Evolutionary conservation across 768 basidiomycete genomes (phyloP).

Genomic region (Cyathus striatus): DNA sequence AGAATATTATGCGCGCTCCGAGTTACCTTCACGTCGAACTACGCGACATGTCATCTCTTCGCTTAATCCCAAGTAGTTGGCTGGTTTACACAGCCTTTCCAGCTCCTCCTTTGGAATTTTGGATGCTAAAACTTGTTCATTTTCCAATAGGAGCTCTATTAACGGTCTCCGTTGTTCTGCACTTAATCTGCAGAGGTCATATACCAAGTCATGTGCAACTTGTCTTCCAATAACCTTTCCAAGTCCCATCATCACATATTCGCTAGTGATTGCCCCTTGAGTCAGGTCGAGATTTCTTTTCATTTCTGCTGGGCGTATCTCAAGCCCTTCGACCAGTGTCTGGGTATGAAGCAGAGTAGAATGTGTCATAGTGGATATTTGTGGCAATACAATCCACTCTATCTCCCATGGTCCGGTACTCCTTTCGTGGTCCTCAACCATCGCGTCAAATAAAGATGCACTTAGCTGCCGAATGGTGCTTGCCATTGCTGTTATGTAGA

Average conservation of each 20-base stretch:
- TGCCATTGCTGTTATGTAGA: slow-evolving; percentile 38
- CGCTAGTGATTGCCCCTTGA: slow-evolving; percentile 34
- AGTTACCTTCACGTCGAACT: too few species aligned
- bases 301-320: slow-evolving; percentile 36
- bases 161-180: slow-evolving; percentile 19
- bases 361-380: slow-evolving; percentile 37
- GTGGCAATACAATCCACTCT: slow-evolving; percentile 44
- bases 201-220: slow-evolving; percentile 38
- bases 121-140: slow-evolving; percentile 18
- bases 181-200: slow-evolving; percentile 31
- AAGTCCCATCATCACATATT: slow-evolving; percentile 45
- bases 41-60: slow-evolving; percentile 22
- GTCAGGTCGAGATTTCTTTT: slow-evolving; percentile 31
- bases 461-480: slow-evolving; percentile 35
- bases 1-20: too few species aligned
- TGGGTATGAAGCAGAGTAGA: slow-evolving; percentile 31
- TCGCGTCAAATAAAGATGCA: slow-evolving; percentile 34
- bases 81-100: slow-evolving; percentile 28
- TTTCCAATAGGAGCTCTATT: slow-evolving; percentile 23
- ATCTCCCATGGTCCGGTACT: slow-evolving; percentile 46
- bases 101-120: slow-evolving; percentile 20
- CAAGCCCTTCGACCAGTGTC: slow-evolving; percentile 29
- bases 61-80: slow-evolving; percentile 31
- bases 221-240: slow-evolving; percentile 38
- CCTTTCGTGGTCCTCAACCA: slow-evolving; percentile 45